phyloP scores from a whole-genome alignment of 768 basidiomycete species.

The Boletus huronensis region DNA sequence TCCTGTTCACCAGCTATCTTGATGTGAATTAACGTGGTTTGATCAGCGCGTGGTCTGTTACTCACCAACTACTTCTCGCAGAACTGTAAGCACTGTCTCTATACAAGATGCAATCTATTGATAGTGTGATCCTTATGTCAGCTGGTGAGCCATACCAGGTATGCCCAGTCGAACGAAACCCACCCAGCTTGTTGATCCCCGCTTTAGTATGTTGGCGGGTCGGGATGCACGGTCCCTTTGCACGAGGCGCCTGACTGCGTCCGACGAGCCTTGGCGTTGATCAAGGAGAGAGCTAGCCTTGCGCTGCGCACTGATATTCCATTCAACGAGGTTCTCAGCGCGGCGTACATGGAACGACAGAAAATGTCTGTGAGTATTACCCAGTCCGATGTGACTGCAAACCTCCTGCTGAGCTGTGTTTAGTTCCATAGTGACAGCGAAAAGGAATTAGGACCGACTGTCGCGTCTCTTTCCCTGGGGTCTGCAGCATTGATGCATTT shows the following conservation, averaged over 20 bases:
- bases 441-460: constrained; percentile 63
- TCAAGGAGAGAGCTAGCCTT: constrained; percentile 49
- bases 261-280: constrained; percentile 52
- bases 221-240: constrained; percentile 69
- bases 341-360: constrained; percentile 83
- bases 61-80: constrained; percentile 85
- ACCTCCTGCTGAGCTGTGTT: constrained; percentile 4
- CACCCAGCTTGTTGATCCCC: constrained; percentile 6
- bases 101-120: neutral
- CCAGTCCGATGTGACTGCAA: neutral
- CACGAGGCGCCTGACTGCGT: constrained; percentile 57
- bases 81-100: constrained; percentile 52
- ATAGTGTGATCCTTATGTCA: constrained; percentile 27
- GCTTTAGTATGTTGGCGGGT: constrained; percentile 70
- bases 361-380: constrained; percentile 65
- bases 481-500: constrained; percentile 81
- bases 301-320: constrained; percentile 38
- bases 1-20: neutral
- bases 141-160: constrained; percentile 83
- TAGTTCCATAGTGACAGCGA: constrained; percentile 83
- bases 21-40: constrained; percentile 5
- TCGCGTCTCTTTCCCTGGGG: constrained; percentile 76
- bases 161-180: constrained; percentile 8
- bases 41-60: constrained; percentile 60
- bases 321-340: constrained; percentile 80